Evolutionary conservation across 129 eudicot species (phyloP), one percentile per base, ranked within the genome.

Genomic region (Ambrosia artemisiifolia): DNA sequence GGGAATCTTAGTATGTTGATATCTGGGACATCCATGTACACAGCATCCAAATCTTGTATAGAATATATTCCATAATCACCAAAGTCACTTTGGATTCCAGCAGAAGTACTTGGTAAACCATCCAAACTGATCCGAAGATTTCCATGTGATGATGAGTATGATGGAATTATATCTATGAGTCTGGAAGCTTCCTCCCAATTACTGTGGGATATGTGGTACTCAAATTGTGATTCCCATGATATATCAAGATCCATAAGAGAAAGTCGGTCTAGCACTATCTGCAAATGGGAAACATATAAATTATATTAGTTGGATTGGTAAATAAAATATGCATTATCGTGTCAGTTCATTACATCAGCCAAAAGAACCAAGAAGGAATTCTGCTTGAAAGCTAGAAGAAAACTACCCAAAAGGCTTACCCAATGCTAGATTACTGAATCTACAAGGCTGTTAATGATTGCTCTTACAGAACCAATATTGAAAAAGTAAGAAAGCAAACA

Each of bases 151-250:
- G 82, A 78, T 59, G 89, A 85, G 65, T 80, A 94, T 30, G 87
- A 80, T 49, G 98, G 98, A 48, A 94, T 79, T 24, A 88, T 68
- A 64, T 88, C 89, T 40, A 90, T 73, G 80, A 94, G 91, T 79
- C 78, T 82, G 57, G 91, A 86, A 72, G 88, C 91, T 82, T 90
- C 96, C 65, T 67, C 76, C 89, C 88, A 84, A 66, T 90, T 88
- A 79, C 85, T 88, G 83, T 94, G 98, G 82, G 85, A 81, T 75
- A 90, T 80, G 79, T 88, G 87, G 78, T 87, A 94, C 82, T 94
- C 98, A 77, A 90, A 83, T 79, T 90, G 89, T 53, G 98, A 90
- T 82, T 94, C 98, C 98, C 97, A 94, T 63, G 87, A 82, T 36
- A 88, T 49, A 62, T 94, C 80, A 40, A 85, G 79, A 55, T 92